Base-by-base conservation (phyloP, 2,329 filamentous ascomycete species). In the Lecanicillium sp. region DNA sequence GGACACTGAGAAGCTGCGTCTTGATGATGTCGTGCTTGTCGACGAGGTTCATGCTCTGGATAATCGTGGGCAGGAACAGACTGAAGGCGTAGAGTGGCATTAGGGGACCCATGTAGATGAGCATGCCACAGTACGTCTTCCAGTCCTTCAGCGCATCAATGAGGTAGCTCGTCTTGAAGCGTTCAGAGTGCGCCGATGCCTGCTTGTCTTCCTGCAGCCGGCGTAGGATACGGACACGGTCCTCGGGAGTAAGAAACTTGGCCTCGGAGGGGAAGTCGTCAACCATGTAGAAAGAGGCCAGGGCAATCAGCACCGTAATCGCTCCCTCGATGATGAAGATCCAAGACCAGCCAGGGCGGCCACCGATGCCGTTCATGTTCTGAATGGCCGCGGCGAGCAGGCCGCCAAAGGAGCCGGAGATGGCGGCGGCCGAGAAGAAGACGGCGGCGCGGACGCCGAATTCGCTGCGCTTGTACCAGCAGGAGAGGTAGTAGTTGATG, bases 221-320 rank as follows among this genome's bases (percentile, higher is more conserved):
- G 5, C 80, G 74, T n/a, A 89, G 68, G 0, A 93, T 85, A 8
- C 87, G 79, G 5, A 72, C 73, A 21, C 86, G 83, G 56, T 95
- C 87, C 9, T 78, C 74, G 1, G 78, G 73, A 0, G 78, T 77
- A 7, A 95, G 73, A 61, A 94, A 94, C 2, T 62, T 79, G 19
- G 87, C 87, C 49, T 86, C 75, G 52, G 86, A 83, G 0, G 89
- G 89, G 60, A 90, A 94, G 61, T 95, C 87, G 54, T 88, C 80
- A 1, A 94, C 86, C 69, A 86, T 79, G 81, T 83, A 90, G 67
- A 85, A 90, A 2, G 80, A 86, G 1, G 72, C 64, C 5, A 86
- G 54, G 2, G 84, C 87, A 20, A 89, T 73, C 1, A 88, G 2
- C 1, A 90, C 72, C 0, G 87, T 90, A 0, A 80, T 71, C 2